Evolutionary conservation across 1,284 basidiomycete species (phyloP).

Genomic region (Athelia psychrophila): DNA sequence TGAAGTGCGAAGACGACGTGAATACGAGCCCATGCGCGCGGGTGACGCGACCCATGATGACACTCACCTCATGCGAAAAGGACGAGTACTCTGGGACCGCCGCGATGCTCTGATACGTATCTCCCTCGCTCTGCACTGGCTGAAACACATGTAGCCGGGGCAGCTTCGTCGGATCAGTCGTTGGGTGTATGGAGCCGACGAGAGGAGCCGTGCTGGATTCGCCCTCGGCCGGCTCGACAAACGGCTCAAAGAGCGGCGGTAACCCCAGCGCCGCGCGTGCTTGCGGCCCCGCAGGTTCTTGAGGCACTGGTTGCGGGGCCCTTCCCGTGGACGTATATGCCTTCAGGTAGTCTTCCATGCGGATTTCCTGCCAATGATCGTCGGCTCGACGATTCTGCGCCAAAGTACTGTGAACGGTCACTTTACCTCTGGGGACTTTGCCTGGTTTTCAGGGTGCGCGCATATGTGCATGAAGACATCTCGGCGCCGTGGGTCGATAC

Average conservation of each 20-base stretch:
- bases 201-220: not conserved
- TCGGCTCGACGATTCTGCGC: not conserved
- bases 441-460: not conserved
- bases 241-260: conserved; percentile 34
- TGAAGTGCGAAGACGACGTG: conserved; percentile 10
- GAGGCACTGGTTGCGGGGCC: conserved; percentile 32
- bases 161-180: conserved; percentile 14
- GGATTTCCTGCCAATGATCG: conserved; percentile 28
- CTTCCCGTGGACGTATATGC: conserved; percentile 28
- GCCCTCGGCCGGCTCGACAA: conserved; percentile 7
- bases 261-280: conserved; percentile 33
- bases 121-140: conserved; percentile 8
- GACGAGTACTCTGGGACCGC: conserved; percentile 26
- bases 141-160: conserved; percentile 28
- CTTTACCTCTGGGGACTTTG: not conserved
- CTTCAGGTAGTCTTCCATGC: conserved; percentile 33
- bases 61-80: conserved; percentile 31
- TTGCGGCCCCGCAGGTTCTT: conserved; percentile 26
- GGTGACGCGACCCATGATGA: conserved; percentile 1
- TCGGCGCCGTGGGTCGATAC: not conserved
- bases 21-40: conserved; percentile 4
- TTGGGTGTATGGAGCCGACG: conserved; percentile 4
- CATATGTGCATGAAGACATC: not conserved
- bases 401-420: too few relatives aligned
- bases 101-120: conserved; percentile 27